Evolutionary conservation across 257 asterid species (phyloP), one percentile per base, ranked within the genome.

Genomic region (Jacaranda copaia): DNA sequence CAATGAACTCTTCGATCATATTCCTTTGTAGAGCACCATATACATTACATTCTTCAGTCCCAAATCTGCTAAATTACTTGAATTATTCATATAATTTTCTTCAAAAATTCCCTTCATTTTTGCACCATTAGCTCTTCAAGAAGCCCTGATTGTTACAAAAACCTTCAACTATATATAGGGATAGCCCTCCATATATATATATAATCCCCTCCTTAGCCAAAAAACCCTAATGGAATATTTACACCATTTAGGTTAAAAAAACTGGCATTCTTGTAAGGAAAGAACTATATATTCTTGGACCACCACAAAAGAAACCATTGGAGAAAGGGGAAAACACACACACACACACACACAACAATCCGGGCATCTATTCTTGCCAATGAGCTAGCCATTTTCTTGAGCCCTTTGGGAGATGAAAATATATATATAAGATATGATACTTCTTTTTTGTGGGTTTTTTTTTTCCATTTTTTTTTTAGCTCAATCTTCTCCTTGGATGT

Each of bases 401-500:
- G 8, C 63, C 32, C 52, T 36, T 51, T 10, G 32, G 32, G 32
- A 25, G 32, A 25, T 25, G 2, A 0, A 25, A 0, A 25, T 25
- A 25, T 68, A 49, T 18, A 43, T 48, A 49, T 58, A 20, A 53
- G 42, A 42, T 35, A 32, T 63, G 32, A 25, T 78, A 53, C 42
- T 38, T 52, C 4, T 56, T 45, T 16, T 56, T n/a, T n/a, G n/a
- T n/a, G n/a, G n/a, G n/a, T n/a, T n/a, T 12, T 18, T 18, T 39
- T 5, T 25, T 16, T 18, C 8, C 6, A 14, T 40, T 2, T 5
- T n/a, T 0, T 65, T 3, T 3, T 52, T 20, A n/a, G 73, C 4
- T 80, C 25, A 89, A 19, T 93, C 97, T 72, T 93, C 98, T 75
- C 91, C 95, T 57, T 91, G 94, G 64, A 93, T 91, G 81, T 93